Evolutionary conservation across 495 filamentous ascomycete species (phyloP), one percentile per base, ranked within the genome.

Genomic region (Glonium stellatum): DNA sequence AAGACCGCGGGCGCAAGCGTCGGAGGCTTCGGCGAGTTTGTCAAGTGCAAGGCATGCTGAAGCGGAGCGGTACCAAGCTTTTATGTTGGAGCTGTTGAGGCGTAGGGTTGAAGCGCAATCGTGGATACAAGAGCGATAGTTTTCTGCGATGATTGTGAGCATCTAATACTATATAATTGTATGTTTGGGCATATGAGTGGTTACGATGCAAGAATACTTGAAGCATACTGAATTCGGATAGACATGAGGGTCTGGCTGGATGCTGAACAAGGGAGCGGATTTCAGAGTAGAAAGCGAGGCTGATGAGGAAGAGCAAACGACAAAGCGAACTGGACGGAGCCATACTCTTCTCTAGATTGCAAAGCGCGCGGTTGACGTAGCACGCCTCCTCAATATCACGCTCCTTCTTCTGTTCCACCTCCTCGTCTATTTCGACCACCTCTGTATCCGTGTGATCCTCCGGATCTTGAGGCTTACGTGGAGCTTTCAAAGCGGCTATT

Each of bases 11-110:
- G 77, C 70, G 58, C 84, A 88, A 3, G 86, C 83, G 69, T 95
- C 89, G 61, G 84, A 79, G 5, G 93, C 90, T 69, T 93, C 89
- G 11, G 72, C 67, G 54, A 93, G 71, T 67, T 84, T 86, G 62
- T 84, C 82, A 6, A 96, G 79, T 8, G 85, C 82, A 19, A 90
- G 75, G 59, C 93, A 79, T 5, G 93, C 92, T 62, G 78, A 76
- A 0, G 86, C 80, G 27, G 87, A 88, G 56, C 93, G 86, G 71
- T 96, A 97, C 69, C 83, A 88, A 4, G 92, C 90, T 74, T 98
- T 98, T 67, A 92, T 69, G 70, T 93, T 95, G 52, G 62, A 71
- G 5, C 84, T 79, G 71, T 95, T 91, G 25, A 96, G 77, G 36
- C 83, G 82, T 42, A 98, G 78, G 4, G 88, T 85, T n/a, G 81